Base-by-base conservation (phyloP, 805 yeast species). In the Saccharomycopsis schoenii region DNA sequence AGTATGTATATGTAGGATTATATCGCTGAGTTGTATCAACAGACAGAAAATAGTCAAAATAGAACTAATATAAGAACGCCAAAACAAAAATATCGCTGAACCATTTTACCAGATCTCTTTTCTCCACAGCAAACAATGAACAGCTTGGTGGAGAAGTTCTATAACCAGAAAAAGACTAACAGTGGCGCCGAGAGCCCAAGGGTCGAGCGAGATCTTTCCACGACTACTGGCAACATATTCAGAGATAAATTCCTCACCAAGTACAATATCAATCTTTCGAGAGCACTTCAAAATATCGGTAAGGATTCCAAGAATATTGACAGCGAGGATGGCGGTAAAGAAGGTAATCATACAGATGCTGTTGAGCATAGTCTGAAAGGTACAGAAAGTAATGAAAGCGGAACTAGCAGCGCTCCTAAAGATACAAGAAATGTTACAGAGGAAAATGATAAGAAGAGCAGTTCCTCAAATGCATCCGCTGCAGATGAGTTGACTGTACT, bases 111-210 rank as follows among this genome's bases (percentile, higher is more conserved):
- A 29, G 3, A 29, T 29, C 34, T 29, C n/a, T 29, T 4, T 6
- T 12, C 19, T 17, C 9, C 10, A 41, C 47, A 41, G 21, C 19
- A 41, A 41, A 41, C 21, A 41, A 55, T 55, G 58, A 55, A 55
- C 21, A 55, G 47, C n/a, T 41, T 55, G 41, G 58, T 39, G 29
- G 58, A 55, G 40, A 55, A 39, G 36, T 55, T 55, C 19, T 55
- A 55, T 15, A 55, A 39, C 29, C 17, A 21, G 12, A 39, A 21
- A 11, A 55, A 36, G 25, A 24, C 19, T 14, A n/a, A n/a, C n/a
- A 37, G 25, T 12, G 14, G 25, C 24, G 12, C 14, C 1, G n/a
- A 15, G 47, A 41, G 12, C 34, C 34, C 34, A 4, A 29, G 34
- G 6, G 6, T 6, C 6, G 34, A 29, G 34, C 34, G 34, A 29